Evolutionary conservation across 345 rosid genomes (phyloP).

Genomic region (Cardamine occulta): DNA sequence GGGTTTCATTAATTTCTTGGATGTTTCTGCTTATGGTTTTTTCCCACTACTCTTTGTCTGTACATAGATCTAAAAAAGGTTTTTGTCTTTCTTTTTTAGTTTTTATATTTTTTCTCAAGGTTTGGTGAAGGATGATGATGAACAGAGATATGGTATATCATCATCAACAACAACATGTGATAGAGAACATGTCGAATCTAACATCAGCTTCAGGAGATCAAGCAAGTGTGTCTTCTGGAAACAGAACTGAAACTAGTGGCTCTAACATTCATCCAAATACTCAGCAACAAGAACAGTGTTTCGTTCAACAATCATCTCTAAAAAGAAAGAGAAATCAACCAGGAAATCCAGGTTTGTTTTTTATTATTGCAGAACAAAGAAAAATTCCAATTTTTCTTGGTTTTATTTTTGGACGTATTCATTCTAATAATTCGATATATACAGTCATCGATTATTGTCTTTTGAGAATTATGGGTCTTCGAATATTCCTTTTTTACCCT

Average conservation of each 20-base stretch:
- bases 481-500: constrained; percentile 25
- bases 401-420: neutral
- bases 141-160: constrained; percentile 57
- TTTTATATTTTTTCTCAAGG: neutral
- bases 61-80: constrained; percentile 36
- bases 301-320: constrained; percentile 42
- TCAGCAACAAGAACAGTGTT: constrained; percentile 46
- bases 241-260: constrained; percentile 50
- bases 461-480: constrained; percentile 11
- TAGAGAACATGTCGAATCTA: constrained; percentile 69
- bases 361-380: neutral
- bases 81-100: neutral
- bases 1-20: constrained; percentile 36
- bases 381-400: neutral
- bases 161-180: constrained; percentile 47
- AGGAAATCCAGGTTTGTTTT: constrained; percentile 79
- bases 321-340: constrained; percentile 87
- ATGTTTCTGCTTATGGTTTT: constrained; percentile 31
- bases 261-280: constrained; percentile 28
- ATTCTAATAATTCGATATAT: neutral
- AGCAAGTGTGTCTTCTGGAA: constrained; percentile 62
- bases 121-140: constrained; percentile 34
- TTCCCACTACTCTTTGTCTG: constrained; percentile 29
- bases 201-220: constrained; percentile 72
- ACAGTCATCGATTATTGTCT: neutral